These are phyloP conservation scores for Cercospora citrullina DNA, from an alignment of 2,329 filamentous ascomycete genomes.

Conservation along the genomic window DNA sequence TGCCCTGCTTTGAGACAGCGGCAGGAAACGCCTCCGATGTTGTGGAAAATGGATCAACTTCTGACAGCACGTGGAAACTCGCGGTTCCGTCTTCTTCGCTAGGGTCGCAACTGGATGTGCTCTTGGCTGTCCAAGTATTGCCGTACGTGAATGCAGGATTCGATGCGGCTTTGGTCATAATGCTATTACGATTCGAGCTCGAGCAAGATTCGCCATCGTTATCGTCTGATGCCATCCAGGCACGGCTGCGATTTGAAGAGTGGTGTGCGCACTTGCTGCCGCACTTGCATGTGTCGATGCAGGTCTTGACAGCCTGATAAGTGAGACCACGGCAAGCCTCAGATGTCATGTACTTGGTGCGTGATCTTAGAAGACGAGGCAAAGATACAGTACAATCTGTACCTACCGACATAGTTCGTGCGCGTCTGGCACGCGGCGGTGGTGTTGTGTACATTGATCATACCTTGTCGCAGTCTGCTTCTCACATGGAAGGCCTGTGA, in stretches of 20 bases:
- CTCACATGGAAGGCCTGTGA: not conserved
- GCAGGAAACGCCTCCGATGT: not conserved
- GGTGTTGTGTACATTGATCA: not conserved
- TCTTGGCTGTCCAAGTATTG: not conserved
- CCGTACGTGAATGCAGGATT: not conserved
- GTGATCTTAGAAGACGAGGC: not conserved
- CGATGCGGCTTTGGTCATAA: not conserved
- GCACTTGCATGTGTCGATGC: constrained; percentile 2
- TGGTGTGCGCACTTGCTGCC: not conserved
- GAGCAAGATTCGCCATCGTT: not conserved
- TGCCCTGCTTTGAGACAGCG: constrained; percentile 1
- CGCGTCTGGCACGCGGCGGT: not conserved
- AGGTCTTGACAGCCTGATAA: not conserved
- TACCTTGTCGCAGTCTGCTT: not conserved
- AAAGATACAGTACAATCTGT: not conserved
- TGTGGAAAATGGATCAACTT: not conserved
- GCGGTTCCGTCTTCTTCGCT: not conserved
- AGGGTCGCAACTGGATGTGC: not conserved
- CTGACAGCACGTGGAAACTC: not conserved
- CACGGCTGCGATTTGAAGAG: too few species aligned
- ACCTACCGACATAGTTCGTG: not conserved
- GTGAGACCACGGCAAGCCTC: not conserved
- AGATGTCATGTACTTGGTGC: not conserved
- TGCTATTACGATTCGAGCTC: not conserved
- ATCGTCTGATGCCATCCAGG: not conserved